Evolutionary conservation across 1,284 basidiomycete genomes (phyloP).

Genomic region (Cutaneotrichosporon curvatum): DNA sequence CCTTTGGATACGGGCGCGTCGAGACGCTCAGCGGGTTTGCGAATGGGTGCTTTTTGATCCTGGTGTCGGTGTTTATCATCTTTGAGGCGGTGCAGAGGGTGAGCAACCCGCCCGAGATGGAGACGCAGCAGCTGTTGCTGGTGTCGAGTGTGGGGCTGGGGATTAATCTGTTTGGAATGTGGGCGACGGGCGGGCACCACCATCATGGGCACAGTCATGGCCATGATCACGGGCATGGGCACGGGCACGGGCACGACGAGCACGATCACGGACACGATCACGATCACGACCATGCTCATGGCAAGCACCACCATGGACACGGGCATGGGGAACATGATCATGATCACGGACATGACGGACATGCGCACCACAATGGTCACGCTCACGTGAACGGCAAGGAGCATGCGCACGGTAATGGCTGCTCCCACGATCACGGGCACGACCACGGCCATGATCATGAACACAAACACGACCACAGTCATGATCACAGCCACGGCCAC

Average conservation of each 20-base stretch:
- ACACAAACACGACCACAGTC: slow-evolving; percentile 38
- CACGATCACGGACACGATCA: slow-evolving; percentile 20
- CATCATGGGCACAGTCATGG: slow-evolving; percentile 53
- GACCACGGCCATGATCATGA: slow-evolving; percentile 6
- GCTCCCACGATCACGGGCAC: slow-evolving; percentile 5
- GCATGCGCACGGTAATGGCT: slow-evolving; percentile 18
- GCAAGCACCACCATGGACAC: slow-evolving; percentile 15
- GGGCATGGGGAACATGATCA: slow-evolving; percentile 10
- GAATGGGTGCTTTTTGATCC: slow-evolving; percentile 71
- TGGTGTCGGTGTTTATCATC: slow-evolving; percentile 96
- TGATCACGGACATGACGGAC: slow-evolving; percentile 1
- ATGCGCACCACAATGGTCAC: slow-evolving; percentile 33
- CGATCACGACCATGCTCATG: slow-evolving; percentile 2
- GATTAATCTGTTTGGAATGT: slow-evolving; percentile 98
- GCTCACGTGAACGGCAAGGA: slow-evolving; percentile 20
- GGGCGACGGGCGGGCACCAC: slow-evolving; percentile 93
- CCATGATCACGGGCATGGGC: slow-evolving; percentile 18
- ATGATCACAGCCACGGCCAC: slow-evolving; percentile 16
- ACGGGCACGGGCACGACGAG: slow-evolving; percentile 16
- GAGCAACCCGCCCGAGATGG: slow-evolving; percentile 95
- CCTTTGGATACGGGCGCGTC: slow-evolving; percentile 97
- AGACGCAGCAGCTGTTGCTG: slow-evolving; percentile 83
- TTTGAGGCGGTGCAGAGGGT: slow-evolving; percentile 96
- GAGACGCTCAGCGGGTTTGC: slow-evolving; percentile 97
- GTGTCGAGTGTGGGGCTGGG: slow-evolving; percentile 82